These are phyloP conservation scores for Allium sativum DNA, from an alignment of 106 monocot genomes.

Conservation along the genomic window DNA sequence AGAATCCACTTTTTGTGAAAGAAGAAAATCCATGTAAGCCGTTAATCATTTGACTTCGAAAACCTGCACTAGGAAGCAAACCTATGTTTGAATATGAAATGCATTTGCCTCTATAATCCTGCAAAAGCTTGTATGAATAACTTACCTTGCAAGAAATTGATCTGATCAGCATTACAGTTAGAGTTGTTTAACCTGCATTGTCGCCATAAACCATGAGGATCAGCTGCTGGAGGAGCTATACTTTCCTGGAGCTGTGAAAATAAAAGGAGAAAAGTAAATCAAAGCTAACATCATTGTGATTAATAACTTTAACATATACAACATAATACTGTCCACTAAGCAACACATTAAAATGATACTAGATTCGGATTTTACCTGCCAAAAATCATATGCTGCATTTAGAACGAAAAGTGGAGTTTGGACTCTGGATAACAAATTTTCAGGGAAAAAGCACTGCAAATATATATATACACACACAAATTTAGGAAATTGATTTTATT, in stretches of 20 bases:
- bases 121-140: not conserved
- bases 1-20: slow-evolving; percentile 22
- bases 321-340: too few relatives aligned
- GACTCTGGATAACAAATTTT: slow-evolving; percentile 35
- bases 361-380: slow-evolving; percentile 31
- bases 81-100: too few relatives aligned
- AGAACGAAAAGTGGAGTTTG: slow-evolving; percentile 49
- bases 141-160: slow-evolving; percentile 59
- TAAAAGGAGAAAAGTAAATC: not conserved
- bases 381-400: slow-evolving; percentile 60
- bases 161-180: slow-evolving; percentile 25
- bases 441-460: slow-evolving; percentile 66
- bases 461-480: not conserved
- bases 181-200: slow-evolving; percentile 38
- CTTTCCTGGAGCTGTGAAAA: slow-evolving; percentile 37
- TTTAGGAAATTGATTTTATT: too few relatives aligned
- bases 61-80: slow-evolving; percentile 26
- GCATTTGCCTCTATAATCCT: too few relatives aligned
- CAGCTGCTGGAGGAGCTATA: slow-evolving; percentile 40
- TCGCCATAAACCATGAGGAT: slow-evolving; percentile 51
- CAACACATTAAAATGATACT: too few relatives aligned
- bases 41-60: slow-evolving; percentile 59
- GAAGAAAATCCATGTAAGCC: slow-evolving; percentile 23
- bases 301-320: too few relatives aligned
- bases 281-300: too few relatives aligned